A percentile compares a stretch with the other conserved stretches of the same genome.
Conservation (phyloP, 345 rosid genomes). For the Chamaenerion angustifolium region DNA sequence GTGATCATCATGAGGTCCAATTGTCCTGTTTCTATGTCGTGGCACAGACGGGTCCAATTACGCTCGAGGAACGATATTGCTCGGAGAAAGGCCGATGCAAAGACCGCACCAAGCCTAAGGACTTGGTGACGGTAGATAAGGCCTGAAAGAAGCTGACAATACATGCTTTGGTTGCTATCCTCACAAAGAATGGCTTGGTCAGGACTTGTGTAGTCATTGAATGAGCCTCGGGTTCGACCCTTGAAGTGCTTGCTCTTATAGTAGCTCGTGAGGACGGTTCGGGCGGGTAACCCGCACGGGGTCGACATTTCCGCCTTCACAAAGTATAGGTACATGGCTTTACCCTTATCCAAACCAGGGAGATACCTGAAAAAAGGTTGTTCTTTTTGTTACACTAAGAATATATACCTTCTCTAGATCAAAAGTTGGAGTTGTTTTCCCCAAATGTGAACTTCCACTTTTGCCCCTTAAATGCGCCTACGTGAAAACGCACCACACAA, state of each 20-base stretch:
- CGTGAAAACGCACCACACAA: too few species aligned
- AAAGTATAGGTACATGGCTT: constrained; percentile 53
- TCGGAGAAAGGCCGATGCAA: constrained; percentile 50
- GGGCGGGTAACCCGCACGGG: constrained; percentile 46
- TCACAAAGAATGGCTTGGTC: constrained; percentile 44
- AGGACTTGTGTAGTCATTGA: constrained; percentile 42
- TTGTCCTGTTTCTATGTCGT: constrained; percentile 31
- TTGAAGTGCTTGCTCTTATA: constrained; percentile 60
- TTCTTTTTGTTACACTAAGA: not conserved
- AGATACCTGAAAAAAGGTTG: constrained; percentile 24
- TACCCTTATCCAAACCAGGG: constrained; percentile 46
- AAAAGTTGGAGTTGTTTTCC: too few species aligned
- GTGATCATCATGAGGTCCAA: constrained; percentile 30
- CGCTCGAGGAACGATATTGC: constrained; percentile 45
- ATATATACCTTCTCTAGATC: not conserved
- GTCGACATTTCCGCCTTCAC: constrained; percentile 55
- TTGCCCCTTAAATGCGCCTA: too few species aligned
- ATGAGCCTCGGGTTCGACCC: constrained; percentile 31
- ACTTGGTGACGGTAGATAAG: constrained; percentile 39
- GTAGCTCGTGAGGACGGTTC: constrained; percentile 59
- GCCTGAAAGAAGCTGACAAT: constrained; percentile 54
- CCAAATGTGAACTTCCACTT: too few species aligned
- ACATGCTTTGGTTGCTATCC: constrained; percentile 58
- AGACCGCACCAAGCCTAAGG: constrained; percentile 50
- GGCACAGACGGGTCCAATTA: constrained; percentile 39